Evolutionary conservation across 768 basidiomycete genomes (phyloP).

Genomic region (Kwoniella shandongensis): DNA sequence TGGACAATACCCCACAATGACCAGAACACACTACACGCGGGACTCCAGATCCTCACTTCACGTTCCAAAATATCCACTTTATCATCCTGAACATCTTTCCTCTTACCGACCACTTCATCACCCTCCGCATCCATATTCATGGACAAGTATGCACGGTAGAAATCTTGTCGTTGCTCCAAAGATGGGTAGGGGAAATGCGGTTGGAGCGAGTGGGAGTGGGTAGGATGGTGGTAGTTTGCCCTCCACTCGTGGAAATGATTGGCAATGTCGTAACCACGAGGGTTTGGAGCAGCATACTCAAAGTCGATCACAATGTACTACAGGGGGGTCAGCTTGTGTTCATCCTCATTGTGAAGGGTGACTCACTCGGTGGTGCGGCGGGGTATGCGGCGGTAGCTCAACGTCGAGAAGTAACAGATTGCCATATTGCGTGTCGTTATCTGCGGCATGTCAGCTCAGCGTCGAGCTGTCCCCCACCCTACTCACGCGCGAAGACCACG

Average conservation of each 20-base stretch:
- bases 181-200: constrained; percentile 69
- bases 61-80: constrained; percentile 66
- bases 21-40: constrained; percentile 89
- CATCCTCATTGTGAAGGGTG: too few species aligned
- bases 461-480: not conserved
- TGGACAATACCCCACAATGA: constrained; percentile 92
- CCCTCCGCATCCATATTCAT: constrained; percentile 46
- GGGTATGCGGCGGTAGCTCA: constrained; percentile 57
- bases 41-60: constrained; percentile 84
- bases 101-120: constrained; percentile 29
- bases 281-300: constrained; percentile 91
- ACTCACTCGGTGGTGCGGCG: constrained; percentile 75
- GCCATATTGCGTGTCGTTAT: constrained; percentile 96
- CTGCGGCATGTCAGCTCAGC: constrained; percentile 54
- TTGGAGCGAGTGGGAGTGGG: constrained; percentile 53
- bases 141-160: constrained; percentile 77
- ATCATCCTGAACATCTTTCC: constrained; percentile 54
- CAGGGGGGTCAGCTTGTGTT: too few species aligned
- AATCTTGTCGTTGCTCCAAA: constrained; percentile 69
- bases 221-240: constrained; percentile 72
- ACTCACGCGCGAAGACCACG: constrained; percentile 57
- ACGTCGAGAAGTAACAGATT: constrained; percentile 76
- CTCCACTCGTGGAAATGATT: constrained; percentile 99
- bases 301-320: constrained; percentile 98
- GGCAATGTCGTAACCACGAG: constrained; percentile 91